Evolutionary conservation across 2,329 filamentous ascomycete genomes (phyloP).

Genomic region (Fusarium sp.): DNA sequence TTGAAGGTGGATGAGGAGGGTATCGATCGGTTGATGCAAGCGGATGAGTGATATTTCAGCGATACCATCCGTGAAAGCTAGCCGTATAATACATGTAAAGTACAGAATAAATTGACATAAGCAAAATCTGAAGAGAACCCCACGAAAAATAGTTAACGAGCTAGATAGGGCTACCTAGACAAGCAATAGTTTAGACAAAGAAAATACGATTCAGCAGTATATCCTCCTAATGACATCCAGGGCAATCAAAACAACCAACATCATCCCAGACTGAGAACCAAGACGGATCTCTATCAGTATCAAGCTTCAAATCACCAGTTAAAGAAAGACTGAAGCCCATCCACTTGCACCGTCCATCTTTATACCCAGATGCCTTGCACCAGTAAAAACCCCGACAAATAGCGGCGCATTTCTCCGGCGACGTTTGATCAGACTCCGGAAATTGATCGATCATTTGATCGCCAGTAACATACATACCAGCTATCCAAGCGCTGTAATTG

Average conservation of each 20-base stretch:
- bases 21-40: neutral
- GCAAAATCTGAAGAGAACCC: too few relatives aligned
- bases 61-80: accelerated
- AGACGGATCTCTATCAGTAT: neutral
- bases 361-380: slow-evolving; percentile 12
- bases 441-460: neutral
- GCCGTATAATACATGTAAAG: too few relatives aligned
- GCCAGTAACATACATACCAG: neutral
- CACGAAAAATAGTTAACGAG: too few relatives aligned
- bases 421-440: neutral
- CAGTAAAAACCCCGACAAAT: neutral
- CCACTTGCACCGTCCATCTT: slow-evolving; percentile 8
- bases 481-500: neutral
- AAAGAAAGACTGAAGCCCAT: neutral
- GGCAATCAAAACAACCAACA: slow-evolving; percentile 7
- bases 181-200: neutral
- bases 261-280: slow-evolving; percentile 8
- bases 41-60: neutral
- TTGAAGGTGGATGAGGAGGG: slow-evolving; percentile 6
- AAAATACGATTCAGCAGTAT: neutral
- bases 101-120: too few relatives aligned
- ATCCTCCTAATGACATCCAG: neutral
- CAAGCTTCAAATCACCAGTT: neutral
- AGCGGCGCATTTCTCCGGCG: slow-evolving; percentile 14
- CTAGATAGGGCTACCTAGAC: neutral